Conservation (phyloP, 129 eudicot genomes). For the Deinandra increscens region DNA sequence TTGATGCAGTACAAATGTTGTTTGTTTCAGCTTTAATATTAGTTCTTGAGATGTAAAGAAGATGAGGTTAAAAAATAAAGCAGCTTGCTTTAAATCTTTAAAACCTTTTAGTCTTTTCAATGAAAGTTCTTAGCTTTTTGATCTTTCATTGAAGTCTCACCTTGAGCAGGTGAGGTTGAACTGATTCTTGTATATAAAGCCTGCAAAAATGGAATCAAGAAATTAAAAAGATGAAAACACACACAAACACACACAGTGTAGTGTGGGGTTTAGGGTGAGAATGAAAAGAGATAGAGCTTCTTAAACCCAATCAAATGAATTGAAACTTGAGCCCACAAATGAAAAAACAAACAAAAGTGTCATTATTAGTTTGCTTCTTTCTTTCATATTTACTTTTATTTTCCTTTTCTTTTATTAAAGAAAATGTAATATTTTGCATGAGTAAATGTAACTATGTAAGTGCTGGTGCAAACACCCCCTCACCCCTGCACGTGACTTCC, state of each 20-base stretch:
- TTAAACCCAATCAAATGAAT: constrained; percentile 43
- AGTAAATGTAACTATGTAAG: no score
- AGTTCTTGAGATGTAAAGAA: constrained; percentile 24
- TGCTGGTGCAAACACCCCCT: no score
- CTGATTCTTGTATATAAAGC: constrained; percentile 48
- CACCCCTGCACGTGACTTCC: constrained; percentile 52
- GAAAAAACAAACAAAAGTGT: constrained; percentile 41
- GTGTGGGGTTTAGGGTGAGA: constrained; percentile 38
- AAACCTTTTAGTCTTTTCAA: constrained; percentile 50
- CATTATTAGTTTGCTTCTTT: constrained; percentile 18
- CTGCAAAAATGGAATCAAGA: constrained; percentile 23
- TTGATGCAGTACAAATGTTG: constrained; percentile 24
- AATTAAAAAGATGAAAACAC: constrained; percentile 13
- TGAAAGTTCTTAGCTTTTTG: constrained; percentile 55
- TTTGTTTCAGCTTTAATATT: constrained; percentile 46
- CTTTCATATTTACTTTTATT: background rate
- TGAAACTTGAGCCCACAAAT: constrained; percentile 51
- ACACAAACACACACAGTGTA: constrained; percentile 9
- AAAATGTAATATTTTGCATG: constrained; percentile 51
- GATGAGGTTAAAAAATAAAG: constrained; percentile 23
- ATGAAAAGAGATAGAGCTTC: constrained; percentile 35
- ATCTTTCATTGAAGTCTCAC: constrained; percentile 54
- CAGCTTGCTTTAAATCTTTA: constrained; percentile 43
- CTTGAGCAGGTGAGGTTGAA: constrained; percentile 72
- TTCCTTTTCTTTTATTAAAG: constrained; percentile 1